Conservation (phyloP, 352 stramenopile genomes). For the Lagenidium giganteum region DNA sequence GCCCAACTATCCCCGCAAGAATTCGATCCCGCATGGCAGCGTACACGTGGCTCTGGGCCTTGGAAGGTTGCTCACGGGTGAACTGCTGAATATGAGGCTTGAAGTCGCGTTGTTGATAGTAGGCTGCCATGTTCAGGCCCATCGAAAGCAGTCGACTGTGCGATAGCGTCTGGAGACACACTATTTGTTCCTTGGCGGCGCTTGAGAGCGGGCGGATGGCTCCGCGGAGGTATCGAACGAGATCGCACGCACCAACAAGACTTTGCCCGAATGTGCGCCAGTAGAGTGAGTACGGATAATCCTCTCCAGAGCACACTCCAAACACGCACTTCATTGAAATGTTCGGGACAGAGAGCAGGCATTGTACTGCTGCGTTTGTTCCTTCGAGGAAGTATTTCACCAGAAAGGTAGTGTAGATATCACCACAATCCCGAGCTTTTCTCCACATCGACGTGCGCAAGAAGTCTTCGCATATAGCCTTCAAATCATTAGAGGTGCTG, state of each 20-base stretch:
- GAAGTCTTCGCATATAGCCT: conserved; percentile 51
- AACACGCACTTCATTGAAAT: conserved; percentile 64
- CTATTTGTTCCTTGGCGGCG: conserved; percentile 41
- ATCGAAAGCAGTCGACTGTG: conserved; percentile 45
- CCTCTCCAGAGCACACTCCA: conserved; percentile 8
- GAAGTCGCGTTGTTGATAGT: conserved; percentile 61
- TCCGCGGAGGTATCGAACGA: conserved; percentile 58
- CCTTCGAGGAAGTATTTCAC: conserved; percentile 64
- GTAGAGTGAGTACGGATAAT: conserved; percentile 34
- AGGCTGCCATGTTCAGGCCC: conserved; percentile 39
- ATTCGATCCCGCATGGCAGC: too few relatives aligned
- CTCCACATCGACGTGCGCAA: conserved; percentile 47
- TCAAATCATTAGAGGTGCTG: too few relatives aligned
- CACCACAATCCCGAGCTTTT: conserved; percentile 38
- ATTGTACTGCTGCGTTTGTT: conserved; percentile 32
- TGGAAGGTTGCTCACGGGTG: conserved; percentile 18
- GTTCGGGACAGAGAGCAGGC: conserved; percentile 38
- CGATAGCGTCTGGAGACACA: conserved; percentile 44
- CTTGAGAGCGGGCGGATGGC: conserved; percentile 44
- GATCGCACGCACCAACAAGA: conserved; percentile 54
- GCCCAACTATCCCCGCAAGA: too few relatives aligned
- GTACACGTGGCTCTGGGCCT: too few relatives aligned
- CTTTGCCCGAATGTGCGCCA: conserved; percentile 73
- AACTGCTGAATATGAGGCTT: conserved; percentile 45
- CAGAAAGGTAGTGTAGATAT: conserved; percentile 77